Base-by-base conservation (phyloP, 768 basidiomycete species). In the Tremella yokohamensis region DNA sequence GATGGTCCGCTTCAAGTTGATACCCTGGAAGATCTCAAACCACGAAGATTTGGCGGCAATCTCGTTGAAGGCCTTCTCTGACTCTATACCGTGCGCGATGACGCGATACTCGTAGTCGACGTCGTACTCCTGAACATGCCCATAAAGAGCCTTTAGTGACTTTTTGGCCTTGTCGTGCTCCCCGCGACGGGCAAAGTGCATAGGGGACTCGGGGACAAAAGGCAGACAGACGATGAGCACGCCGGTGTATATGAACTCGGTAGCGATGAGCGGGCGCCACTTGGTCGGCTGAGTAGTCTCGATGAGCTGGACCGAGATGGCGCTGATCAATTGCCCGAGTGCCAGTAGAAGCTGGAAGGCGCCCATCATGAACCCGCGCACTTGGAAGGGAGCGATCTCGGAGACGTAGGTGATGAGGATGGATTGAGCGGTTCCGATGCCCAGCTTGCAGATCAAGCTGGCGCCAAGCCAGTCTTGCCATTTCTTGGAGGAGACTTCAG, bases 191-290 rank as follows among this genome's bases (percentile, higher is more conserved):
- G 60, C 60, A 40, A 61, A 38, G 51, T 49, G 40, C n/a, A 61
- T 40, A 29, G 61, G 63, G 13, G 59, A 58, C 39, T 65, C 61
- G 25, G 64, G 64, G 6, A 66, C 44, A 18, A 57, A 52, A 48
- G 52, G 49, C 39, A 64, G 42, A 24, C 54, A 16, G 51, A 51
- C 6, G 60, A 60, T 39, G 47, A 53, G 34, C 50, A 64, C 59
- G 19, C 64, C 64, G 61, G 57, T 63, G 54, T 63, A 59, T n/a
- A 63, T 39, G 51, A 62, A 65, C 45, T 65, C 61, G 38, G 52
- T 48, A 19, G 26, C 61, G 54, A 65, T 57, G 20, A 60, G 34
- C 7, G 64, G 61, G 49, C 61, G 26, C 64, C 64, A 65, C 29
- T 56, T 22, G 15, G 29, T 55, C 2, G 57, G 57, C 20, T 56